Conservation (phyloP, 176 grass and related monocot species). For the Aegilops speltoides region DNA sequence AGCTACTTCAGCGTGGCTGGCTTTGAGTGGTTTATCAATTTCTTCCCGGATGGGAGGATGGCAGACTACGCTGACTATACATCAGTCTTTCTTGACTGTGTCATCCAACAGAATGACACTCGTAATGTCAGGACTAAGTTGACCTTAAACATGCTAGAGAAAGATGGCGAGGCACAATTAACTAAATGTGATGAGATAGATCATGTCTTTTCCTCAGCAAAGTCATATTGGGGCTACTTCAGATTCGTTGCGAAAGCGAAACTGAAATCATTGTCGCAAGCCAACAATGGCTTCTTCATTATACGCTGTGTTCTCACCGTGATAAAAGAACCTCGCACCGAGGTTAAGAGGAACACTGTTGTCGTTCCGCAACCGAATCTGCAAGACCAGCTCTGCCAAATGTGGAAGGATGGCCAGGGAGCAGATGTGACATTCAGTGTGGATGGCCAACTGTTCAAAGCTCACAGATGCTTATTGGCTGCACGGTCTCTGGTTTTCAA, state of each 20-base stretch:
- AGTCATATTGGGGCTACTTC: neutral
- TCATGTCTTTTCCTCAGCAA: neutral
- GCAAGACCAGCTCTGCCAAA: neutral
- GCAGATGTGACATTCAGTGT: neutral
- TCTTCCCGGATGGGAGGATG: neutral
- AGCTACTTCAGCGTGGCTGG: neutral
- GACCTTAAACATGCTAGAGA: neutral
- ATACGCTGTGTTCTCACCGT: neutral
- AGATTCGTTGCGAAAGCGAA: neutral
- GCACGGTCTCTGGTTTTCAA: neutral
- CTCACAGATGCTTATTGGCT: neutral
- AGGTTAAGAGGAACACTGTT: too few species aligned
- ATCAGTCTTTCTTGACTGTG: neutral
- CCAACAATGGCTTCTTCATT: neutral
- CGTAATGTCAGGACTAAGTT: neutral
- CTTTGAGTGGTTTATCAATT: neutral
- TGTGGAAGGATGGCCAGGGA: neutral
- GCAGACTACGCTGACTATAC: neutral
- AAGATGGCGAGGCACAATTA: neutral
- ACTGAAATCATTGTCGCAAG: neutral
- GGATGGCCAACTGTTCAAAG: neutral
- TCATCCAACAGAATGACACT: neutral
- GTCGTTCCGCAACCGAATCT: too few species aligned
- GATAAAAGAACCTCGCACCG: too few species aligned
- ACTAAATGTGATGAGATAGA: neutral